These are phyloP conservation scores for Marasmius sp. DNA, from an alignment of 1,284 basidiomycete genomes.

Conservation along the genomic window DNA sequence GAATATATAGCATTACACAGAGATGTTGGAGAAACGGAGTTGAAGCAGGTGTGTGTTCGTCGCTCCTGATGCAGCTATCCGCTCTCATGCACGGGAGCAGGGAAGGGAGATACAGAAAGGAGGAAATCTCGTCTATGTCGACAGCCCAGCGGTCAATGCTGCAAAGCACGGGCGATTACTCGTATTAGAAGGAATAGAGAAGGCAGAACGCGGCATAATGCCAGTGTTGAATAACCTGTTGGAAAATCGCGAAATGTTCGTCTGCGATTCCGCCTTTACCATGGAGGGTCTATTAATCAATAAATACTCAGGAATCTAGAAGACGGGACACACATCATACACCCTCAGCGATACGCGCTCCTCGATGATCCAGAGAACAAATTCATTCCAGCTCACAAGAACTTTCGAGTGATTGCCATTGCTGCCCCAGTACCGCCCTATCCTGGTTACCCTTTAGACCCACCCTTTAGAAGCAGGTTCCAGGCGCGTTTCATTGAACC, in stretches of 20 bases:
- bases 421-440: slow-evolving; percentile 67
- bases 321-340: slow-evolving; percentile 72
- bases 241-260: slow-evolving; percentile 67
- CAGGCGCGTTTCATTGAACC: slow-evolving; percentile 68
- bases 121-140: slow-evolving; percentile 61
- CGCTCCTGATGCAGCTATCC: neutral
- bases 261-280: neutral
- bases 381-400: slow-evolving; percentile 61
- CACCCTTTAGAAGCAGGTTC: slow-evolving; percentile 68
- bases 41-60: slow-evolving; percentile 48
- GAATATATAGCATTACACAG: slow-evolving; percentile 65
- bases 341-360: slow-evolving; percentile 55
- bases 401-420: slow-evolving; percentile 65
- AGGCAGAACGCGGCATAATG: slow-evolving; percentile 62
- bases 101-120: slow-evolving; percentile 61
- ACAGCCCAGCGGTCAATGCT: slow-evolving; percentile 63
- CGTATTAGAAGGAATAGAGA: slow-evolving; percentile 68
- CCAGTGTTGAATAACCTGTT: slow-evolving; percentile 65
- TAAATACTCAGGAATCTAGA: slow-evolving; percentile 52
- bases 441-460: slow-evolving; percentile 64
- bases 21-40: slow-evolving; percentile 68
- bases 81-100: slow-evolving; percentile 19
- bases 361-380: slow-evolving; percentile 41
- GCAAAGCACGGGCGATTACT: slow-evolving; percentile 67
- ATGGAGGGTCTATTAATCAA: neutral